Evolutionary conservation across 192 early-diverging fungal species (phyloP), one percentile per base, ranked within the genome.

Genomic region (Podila horticola): DNA sequence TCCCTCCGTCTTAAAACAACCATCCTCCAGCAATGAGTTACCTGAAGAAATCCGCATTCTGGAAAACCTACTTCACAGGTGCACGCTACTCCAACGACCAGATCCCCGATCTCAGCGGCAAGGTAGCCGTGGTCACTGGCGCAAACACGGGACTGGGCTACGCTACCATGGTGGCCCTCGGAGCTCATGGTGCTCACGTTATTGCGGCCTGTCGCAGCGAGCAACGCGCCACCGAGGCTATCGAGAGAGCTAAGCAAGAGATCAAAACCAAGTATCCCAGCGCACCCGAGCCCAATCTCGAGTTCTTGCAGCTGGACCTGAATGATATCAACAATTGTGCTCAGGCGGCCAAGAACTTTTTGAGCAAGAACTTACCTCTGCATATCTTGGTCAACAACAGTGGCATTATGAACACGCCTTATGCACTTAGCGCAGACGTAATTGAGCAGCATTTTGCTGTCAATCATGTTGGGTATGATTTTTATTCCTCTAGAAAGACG

Each of bases 61-160:
- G 64, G 65, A 74, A 74, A 31, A 57, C 72, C 8, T 74, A 66
- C 20, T 9, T 74, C 65, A 62, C 58, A 0, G 45, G 64, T 13
- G 60, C 66, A 30, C 41, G 59, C 5, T 74, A 67, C 45, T 66
- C 74, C 3, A 45, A 73, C 20, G 75, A 82, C 13, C 30, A 79
- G 6, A 84, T 74, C 52, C 77, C 83, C 34, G 74, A 79, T 24
- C 64, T 84, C 10, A 57, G 72, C 4, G 83, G 75, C 60, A 85
- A 88, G 52, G 60, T 82, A 30, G 82, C 82, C 15, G 83, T 89
- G n/a, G 69, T 89, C 28, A 89, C 86, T 15, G 88, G 88, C 0
- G 82, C 79, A 30, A 89, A 84, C 45, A 63, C 82, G 13, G 88
- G 88, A 4, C 61, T 83, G 1, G 82, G 82, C 31, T 83, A 73